phyloP scores from a whole-genome alignment of 495 filamentous ascomycete species.

The Aspergillus panamensis region DNA sequence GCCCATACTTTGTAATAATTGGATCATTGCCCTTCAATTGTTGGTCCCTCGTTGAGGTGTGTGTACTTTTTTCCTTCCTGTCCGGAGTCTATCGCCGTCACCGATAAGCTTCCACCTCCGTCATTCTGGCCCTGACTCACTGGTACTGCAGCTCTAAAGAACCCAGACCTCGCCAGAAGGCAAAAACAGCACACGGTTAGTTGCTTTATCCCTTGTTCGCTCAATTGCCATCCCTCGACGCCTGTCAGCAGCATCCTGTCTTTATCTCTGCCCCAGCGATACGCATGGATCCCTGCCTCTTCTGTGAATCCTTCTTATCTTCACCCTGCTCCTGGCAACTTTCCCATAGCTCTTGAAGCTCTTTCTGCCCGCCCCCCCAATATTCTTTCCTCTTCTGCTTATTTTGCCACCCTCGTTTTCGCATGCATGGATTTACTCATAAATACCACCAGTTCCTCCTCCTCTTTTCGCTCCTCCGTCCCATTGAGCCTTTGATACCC shows the following conservation, averaged over 20 bases:
- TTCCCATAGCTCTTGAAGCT: neutral
- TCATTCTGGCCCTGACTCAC: slow-evolving; percentile 14
- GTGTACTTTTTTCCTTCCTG: neutral
- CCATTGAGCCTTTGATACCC: neutral
- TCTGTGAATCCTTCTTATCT: slow-evolving; percentile 18
- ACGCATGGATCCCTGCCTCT: neutral
- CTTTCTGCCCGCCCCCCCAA: neutral
- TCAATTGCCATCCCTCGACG: neutral
- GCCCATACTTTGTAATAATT: neutral
- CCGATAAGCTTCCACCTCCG: slow-evolving; percentile 18
- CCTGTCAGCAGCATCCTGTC: neutral
- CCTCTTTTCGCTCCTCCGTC: neutral
- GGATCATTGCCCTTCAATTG: neutral
- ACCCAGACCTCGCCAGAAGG: neutral
- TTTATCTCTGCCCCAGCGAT: slow-evolving; percentile 4
- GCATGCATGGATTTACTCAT: slow-evolving; percentile 8
- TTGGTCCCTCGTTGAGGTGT: neutral
- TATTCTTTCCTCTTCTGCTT: neutral
- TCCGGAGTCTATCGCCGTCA: neutral
- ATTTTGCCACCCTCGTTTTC: neutral
- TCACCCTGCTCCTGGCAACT: slow-evolving; percentile 1
- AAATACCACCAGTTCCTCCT: slow-evolving; percentile 1
- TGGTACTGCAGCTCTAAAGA: neutral
- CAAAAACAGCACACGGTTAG: neutral
- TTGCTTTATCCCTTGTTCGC: slow-evolving; percentile 2